phyloP scores from a whole-genome alignment of 2,329 filamentous ascomycete species.

The Fusarium albidum region DNA sequence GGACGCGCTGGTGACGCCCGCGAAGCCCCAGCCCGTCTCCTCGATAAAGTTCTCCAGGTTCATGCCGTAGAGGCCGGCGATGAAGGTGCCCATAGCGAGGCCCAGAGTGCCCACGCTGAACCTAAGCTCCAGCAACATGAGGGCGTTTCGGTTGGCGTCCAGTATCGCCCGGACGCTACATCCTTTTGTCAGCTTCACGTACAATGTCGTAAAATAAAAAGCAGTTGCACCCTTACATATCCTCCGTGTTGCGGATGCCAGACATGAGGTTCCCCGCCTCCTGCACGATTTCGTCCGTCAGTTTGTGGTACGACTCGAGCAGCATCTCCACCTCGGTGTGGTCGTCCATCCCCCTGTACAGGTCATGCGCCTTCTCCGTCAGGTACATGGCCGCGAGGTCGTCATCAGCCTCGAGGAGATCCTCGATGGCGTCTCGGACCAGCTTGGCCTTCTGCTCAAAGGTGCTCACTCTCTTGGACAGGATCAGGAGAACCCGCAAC shows the following conservation, averaged over 20 bases:
- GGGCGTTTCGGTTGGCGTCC: slow-evolving; percentile 95
- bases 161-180: slow-evolving; percentile 91
- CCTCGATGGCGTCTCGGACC: slow-evolving; percentile 93
- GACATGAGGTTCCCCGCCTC: slow-evolving; percentile 92
- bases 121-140: slow-evolving; percentile 97
- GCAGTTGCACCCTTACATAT: slow-evolving; percentile 75
- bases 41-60: slow-evolving; percentile 99
- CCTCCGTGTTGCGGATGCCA: slow-evolving; percentile 96
- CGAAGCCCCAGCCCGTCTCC: slow-evolving; percentile 88
- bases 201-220: not conserved
- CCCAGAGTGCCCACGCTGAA: slow-evolving; percentile 95
- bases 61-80: slow-evolving; percentile 99
- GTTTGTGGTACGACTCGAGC: slow-evolving; percentile 95
- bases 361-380: slow-evolving; percentile 82
- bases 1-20: slow-evolving; percentile 75
- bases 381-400: slow-evolving; percentile 96
- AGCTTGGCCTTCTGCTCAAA: slow-evolving; percentile 97
- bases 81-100: slow-evolving; percentile 92
- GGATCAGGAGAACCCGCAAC: slow-evolving; percentile 86
- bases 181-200: slow-evolving; percentile 26
- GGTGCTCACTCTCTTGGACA: slow-evolving; percentile 94
- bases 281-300: slow-evolving; percentile 97
- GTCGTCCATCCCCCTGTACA: slow-evolving; percentile 79
- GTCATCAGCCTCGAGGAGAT: slow-evolving; percentile 94
- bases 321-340: slow-evolving; percentile 98